Base-by-base conservation (phyloP, 176 grass and related monocot species). In the Elymus sibiricus region DNA sequence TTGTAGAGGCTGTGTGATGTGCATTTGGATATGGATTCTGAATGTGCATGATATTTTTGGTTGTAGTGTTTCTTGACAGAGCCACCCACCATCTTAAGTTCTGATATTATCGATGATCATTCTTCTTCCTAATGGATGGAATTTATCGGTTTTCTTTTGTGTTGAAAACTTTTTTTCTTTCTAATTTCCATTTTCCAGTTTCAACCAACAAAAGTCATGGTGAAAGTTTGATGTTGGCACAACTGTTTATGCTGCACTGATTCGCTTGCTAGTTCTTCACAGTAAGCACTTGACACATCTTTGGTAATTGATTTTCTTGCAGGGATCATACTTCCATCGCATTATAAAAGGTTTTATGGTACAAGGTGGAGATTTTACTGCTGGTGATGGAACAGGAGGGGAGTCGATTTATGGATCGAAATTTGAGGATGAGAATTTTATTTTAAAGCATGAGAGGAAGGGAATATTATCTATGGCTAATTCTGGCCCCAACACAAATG, bases 391-490 rank as follows among this genome's bases (percentile, higher is more conserved):
- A 84, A 93, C 97, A 27, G 94, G 97, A 62, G 97, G 97, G 70
- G 97, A 96, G 70, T 96, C 97, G 37, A 96, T 99, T 82, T 99
- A 99, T 88, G 97, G 94, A 32, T 82, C 44, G 15, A 96, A 96
- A 21, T 99, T 99, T 87, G 92, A 92, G 34, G 97, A 99, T 14
- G 97, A 99, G 75, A 99, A 94, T 86, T 99, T 96, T 89, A 76
- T 90, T 89, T 70, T 94, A 61, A 99, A 96, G 76, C 97, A 99
- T 77, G 97, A 96, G 88, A 92, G 97, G 73, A 99, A 99, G 90
- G 97, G 97, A 82, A 94, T 99, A 90, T 56, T 99, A 74, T 96
- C 97, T 19, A 99, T 99, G 97, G 97, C 97, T 76, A 99, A 94
- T 90, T 84, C 92, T 84, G 97, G 94, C 74, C 79, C 88, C 4